A percentile compares a stretch with the other conserved stretches of the same genome.
phyloP scores from a whole-genome alignment of 768 basidiomycete species.

The Calocera cornea region DNA sequence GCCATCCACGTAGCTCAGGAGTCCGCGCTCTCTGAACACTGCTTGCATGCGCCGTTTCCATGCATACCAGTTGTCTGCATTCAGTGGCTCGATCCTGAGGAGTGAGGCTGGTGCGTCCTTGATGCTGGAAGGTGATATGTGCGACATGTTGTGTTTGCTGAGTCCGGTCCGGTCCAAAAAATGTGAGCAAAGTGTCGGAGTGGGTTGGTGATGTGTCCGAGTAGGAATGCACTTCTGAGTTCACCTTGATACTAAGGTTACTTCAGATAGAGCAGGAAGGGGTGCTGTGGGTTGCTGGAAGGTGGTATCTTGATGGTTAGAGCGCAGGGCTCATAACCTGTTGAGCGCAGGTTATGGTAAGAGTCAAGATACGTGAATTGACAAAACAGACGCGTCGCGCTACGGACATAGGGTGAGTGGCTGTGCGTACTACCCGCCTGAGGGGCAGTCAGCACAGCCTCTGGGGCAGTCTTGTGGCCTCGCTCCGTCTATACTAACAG shows the following conservation, averaged over 20 bases:
- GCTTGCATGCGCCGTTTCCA: too few relatives aligned
- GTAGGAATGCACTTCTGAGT: too few relatives aligned
- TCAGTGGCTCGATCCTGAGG: conserved; percentile 6
- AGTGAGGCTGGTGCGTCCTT: neutral
- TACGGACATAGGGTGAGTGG: too few relatives aligned
- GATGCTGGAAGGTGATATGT: neutral
- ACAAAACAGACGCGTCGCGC: too few relatives aligned
- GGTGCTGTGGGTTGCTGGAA: neutral
- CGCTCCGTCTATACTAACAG: too few relatives aligned
- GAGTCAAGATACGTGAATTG: too few relatives aligned
- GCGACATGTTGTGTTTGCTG: neutral
- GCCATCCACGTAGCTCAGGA: conserved; percentile 1
- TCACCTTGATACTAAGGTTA: neutral
- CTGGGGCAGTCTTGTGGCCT: too few relatives aligned
- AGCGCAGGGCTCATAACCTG: neutral
- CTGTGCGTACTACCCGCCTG: too few relatives aligned
- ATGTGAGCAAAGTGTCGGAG: neutral
- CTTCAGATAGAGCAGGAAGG: neutral
- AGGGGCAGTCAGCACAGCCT: too few relatives aligned
- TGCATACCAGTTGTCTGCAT: conserved; percentile 9
- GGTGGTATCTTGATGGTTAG: neutral
- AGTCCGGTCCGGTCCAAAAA: neutral
- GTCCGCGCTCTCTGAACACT: conserved; percentile 1
- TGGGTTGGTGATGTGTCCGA: neutral
- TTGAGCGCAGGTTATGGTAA: too few relatives aligned